These are phyloP conservation scores for Zymoseptoria tritici DNA, from an alignment of 2,329 filamentous ascomycete species.

Conservation along the genomic window DNA sequence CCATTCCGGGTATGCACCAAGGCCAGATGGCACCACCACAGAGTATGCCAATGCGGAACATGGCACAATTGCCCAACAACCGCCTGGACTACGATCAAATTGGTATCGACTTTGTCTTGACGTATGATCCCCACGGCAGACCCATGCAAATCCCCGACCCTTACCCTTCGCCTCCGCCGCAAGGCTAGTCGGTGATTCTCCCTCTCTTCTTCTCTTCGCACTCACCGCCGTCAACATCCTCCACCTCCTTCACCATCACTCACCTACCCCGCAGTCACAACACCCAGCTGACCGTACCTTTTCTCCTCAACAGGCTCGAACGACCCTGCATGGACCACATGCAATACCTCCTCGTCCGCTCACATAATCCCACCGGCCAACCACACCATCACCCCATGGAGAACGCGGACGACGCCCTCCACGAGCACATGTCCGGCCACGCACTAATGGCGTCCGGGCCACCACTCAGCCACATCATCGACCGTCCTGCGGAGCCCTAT, in stretches of 20 bases:
- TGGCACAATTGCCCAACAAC: constrained; percentile 26
- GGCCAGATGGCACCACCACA: constrained; percentile 7
- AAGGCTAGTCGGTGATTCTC: constrained; percentile 14
- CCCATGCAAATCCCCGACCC: constrained; percentile 32
- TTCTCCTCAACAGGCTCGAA: constrained; percentile 57
- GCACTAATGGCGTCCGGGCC: constrained; percentile 90
- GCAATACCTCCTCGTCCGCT: constrained; percentile 63
- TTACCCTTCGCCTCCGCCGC: constrained; percentile 58
- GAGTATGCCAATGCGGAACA: constrained; percentile 14
- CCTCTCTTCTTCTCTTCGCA: not conserved
- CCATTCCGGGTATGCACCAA: constrained; percentile 4
- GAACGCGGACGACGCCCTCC: constrained; percentile 45
- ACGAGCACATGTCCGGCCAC: constrained; percentile 65
- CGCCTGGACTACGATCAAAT: constrained; percentile 69
- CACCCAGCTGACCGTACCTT: constrained; percentile 20
- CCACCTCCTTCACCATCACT: not conserved
- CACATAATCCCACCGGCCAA: constrained; percentile 38
- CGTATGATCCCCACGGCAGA: constrained; percentile 54
- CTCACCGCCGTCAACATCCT: not conserved
- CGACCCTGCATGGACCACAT: constrained; percentile 89
- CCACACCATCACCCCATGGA: constrained; percentile 31
- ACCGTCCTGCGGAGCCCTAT: constrained; percentile 49
- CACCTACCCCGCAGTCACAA: not conserved
- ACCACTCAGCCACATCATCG: constrained; percentile 56
- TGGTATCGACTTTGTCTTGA: constrained; percentile 84